phyloP scores from a whole-genome alignment of 345 rosid genomes.

The Camelina neglecta region DNA sequence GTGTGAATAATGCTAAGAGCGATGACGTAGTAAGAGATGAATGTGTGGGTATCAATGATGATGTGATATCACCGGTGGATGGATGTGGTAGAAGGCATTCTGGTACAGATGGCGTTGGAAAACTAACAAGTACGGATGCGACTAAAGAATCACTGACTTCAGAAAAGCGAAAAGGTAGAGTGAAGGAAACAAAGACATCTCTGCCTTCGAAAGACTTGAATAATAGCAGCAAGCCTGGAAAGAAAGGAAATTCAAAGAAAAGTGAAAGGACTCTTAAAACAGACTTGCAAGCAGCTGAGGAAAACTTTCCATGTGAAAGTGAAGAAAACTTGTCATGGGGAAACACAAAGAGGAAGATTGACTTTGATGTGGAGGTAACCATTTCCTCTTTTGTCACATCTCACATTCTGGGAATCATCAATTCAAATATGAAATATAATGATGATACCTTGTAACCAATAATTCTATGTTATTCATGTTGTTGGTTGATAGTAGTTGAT shows the following conservation, averaged over 20 bases:
- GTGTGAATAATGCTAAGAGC: conserved; percentile 12
- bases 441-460: neutral
- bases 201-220: neutral
- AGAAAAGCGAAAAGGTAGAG: conserved; percentile 15
- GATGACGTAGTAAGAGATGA: conserved; percentile 13
- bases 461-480: neutral
- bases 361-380: conserved; percentile 43
- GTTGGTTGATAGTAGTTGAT: conserved; percentile 27
- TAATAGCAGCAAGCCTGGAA: neutral
- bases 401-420: conserved; percentile 9
- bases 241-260: conserved; percentile 17
- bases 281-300: conserved; percentile 3
- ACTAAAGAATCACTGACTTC: conserved; percentile 19
- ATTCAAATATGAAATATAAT: conserved; percentile 1
- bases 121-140: conserved; percentile 9
- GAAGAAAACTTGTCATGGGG: conserved; percentile 25
- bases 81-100: conserved; percentile 34
- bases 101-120: conserved; percentile 4
- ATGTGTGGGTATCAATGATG: conserved; percentile 2
- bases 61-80: conserved; percentile 7
- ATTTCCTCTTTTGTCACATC: neutral
- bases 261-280: conserved; percentile 19
- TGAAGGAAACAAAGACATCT: neutral
- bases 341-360: conserved; percentile 30
- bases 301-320: neutral